Conservation (phyloP, 495 filamentous ascomycete genomes). For the Polyplosphaeria fusca region DNA sequence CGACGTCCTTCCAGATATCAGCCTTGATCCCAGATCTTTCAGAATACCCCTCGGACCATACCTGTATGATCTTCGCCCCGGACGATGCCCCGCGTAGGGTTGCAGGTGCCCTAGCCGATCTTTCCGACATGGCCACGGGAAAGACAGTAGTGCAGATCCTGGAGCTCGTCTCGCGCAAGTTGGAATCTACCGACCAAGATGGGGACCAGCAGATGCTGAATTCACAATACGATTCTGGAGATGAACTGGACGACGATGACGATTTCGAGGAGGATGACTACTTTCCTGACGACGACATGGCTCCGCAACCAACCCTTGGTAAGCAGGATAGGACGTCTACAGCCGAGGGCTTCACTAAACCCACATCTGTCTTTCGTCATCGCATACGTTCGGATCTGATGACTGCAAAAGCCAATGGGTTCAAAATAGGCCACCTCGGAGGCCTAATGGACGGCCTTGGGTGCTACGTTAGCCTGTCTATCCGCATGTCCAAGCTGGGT, state of each 20-base stretch:
- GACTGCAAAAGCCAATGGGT: conserved; percentile 61
- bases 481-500: conserved; percentile 65
- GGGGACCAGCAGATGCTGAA: conserved; percentile 41
- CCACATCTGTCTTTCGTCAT: conserved; percentile 20
- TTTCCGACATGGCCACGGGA: conserved; percentile 33
- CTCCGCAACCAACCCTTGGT: background rate
- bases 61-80: conserved; percentile 58
- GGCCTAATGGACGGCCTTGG: conserved; percentile 43
- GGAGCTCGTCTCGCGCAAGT: conserved; percentile 38
- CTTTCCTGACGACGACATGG: conserved; percentile 22
- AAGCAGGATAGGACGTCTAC: background rate
- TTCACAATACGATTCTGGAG: conserved; percentile 26
- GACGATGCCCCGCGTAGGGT: conserved; percentile 49
- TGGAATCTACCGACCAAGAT: conserved; percentile 36
- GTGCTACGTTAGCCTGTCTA: conserved; percentile 60
- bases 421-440: conserved; percentile 66
- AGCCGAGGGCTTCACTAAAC: conserved; percentile 12
- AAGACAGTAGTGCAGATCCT: conserved; percentile 40
- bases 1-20: conserved; percentile 47
- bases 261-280: conserved; percentile 38
- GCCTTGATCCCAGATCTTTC: conserved; percentile 56
- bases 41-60: conserved; percentile 63
- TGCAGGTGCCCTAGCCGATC: conserved; percentile 47
- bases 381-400: conserved; percentile 63
- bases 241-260: conserved; percentile 35